A percentile compares a stretch with the other conserved stretches of the same genome.
These are phyloP conservation scores for Polytrichum formosum DNA, from an alignment of 225 moss, liverwort and hornwort genomes.

Conservation along the genomic window DNA sequence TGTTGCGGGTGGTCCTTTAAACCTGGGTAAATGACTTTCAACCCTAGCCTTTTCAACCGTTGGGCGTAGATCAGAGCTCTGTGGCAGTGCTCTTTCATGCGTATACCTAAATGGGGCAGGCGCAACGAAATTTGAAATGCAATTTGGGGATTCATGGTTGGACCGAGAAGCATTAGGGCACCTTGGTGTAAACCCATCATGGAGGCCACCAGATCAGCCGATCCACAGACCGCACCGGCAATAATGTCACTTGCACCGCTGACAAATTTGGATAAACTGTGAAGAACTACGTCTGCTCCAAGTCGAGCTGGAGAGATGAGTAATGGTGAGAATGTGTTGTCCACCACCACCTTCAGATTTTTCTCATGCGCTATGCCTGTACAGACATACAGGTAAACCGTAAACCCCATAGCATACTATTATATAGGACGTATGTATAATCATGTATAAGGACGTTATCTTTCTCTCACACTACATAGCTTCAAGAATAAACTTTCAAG, in stretches of 20 bases:
- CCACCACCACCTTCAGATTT: conserved; percentile 48
- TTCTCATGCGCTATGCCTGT: conserved; percentile 49
- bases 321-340: conserved; percentile 65
- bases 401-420: too few relatives aligned
- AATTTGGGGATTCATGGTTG: conserved; percentile 65
- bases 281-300: conserved; percentile 63
- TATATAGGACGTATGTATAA: too few relatives aligned
- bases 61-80: conserved; percentile 47
- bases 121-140: conserved; percentile 57
- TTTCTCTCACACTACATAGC: too few relatives aligned
- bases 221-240: conserved; percentile 62
- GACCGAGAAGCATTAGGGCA: conserved; percentile 61
- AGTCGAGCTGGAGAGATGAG: conserved; percentile 54
- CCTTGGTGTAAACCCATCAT: conserved; percentile 72
- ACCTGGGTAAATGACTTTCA: conserved; percentile 65
- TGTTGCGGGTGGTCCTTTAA: conserved; percentile 67
- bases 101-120: conserved; percentile 52
- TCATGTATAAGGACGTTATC: too few relatives aligned
- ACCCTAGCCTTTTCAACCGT: conserved; percentile 47
- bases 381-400: neutral
- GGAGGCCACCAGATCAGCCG: conserved; percentile 44
- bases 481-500: too few relatives aligned
- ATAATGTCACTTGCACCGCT: conserved; percentile 67
- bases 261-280: conserved; percentile 65
- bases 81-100: conserved; percentile 66